Evolutionary conservation across 305 asterid species (phyloP), one percentile per base, ranked within the genome.

Genomic region (Ilex paraguariensis): DNA sequence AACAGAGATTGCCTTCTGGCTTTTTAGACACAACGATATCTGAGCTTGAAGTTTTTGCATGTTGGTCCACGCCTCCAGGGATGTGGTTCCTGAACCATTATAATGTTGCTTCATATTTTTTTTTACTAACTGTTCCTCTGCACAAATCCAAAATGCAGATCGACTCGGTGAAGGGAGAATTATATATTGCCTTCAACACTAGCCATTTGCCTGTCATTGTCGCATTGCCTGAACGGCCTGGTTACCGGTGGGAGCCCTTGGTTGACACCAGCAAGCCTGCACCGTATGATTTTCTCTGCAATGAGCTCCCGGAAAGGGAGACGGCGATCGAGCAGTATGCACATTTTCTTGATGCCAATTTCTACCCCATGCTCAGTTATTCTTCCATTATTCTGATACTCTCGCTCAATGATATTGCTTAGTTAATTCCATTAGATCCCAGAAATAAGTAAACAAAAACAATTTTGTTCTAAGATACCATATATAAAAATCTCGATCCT

Each of bases 341-440:
- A 59, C 97, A 93, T 75, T 93, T 93, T 76, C 99, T 93, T 53
- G 95, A 93, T 52, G 67, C 67, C 62, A 83, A 87, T 74, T 64
- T 81, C 53, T 93, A 93, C 77, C 99, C 99, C 15, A 84, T 93
- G 95, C 87, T 93, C 30, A 83, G 95, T 71, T 93, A 90, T 72
- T 90, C 99, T 66, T 87, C 97, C 13, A 71, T 93, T 56, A 76
- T 88, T 73, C 88, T 93, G 55, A 45, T 77, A 28, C 95, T 84
- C 17, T 74, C 85, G 59, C 83, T 85, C 2, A 81, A 79, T 31
- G 31, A 54, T 44, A 58, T 55, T 40, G 62, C 56, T 10, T 76
- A 75, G 52, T 36, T 36, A 5, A 36, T 36, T 5, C 9, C 6
- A 5, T 4, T 36, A 36, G 9, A 8, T 8, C 9, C 42, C 42